Evolutionary conservation across 257 asterid species (phyloP), one percentile per base, ranked within the genome.

Genomic region (Solanum arcanum): DNA sequence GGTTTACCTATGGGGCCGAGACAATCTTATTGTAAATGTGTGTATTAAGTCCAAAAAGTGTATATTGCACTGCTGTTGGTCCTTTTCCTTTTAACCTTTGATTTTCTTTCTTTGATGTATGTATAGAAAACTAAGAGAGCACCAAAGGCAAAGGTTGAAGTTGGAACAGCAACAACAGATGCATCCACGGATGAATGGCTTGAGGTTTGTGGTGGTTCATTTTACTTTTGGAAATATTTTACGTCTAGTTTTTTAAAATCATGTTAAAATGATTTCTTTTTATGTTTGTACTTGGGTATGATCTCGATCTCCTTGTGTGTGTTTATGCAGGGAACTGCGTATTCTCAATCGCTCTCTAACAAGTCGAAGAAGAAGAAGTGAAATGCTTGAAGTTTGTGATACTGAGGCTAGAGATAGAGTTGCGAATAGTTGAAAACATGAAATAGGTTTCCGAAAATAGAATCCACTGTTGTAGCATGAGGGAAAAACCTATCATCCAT

Each of bases 111-210:
- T 27, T 81, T 52, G 84, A 49, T 81, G 29, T 6, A 81, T 35
- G 70, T n/a, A 25, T 87, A 97, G 99, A 97, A 96, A 94, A 91
- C 96, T 82, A 97, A 96, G 94, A 95, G 93, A 91, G 93, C 97
- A 5, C 93, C 99, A 35, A 97, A 97, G 84, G 60, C 88, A 52
- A 86, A 86, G 95, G 98, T 95, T 89, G 99, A 97, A 92, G 98
- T 96, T 90, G 99, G 99, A 90, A 97, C 99, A 62, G 94, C 93
- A 66, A 94, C 98, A 86, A 95, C 96, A 73, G 98, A 95, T 92
- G 93, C 97, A 88, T 92, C 96, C 44, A 92, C 91, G 92, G 99
- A 96, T 83, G 99, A 97, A 89, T 97, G 99, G 99, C 91, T 97
- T 91, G 91, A 97, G 99, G 99, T 97, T 86, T 85, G 96, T 93